These are phyloP conservation scores for Lupinus albus DNA, from an alignment of 306 rosid genomes.

Conservation along the genomic window DNA sequence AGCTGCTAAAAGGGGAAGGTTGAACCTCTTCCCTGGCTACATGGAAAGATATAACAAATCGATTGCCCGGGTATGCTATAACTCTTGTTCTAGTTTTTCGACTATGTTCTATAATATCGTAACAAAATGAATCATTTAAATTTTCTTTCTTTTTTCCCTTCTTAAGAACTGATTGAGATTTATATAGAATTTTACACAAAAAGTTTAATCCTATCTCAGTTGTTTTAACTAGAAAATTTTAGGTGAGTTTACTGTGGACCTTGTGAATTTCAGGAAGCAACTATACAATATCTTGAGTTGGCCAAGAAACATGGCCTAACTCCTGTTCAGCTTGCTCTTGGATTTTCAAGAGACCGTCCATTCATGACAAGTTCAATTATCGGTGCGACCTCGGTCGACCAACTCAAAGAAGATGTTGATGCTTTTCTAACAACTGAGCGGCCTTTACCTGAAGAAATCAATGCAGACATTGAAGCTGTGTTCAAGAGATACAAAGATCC, in stretches of 20 bases:
- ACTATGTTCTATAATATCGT: conserved; percentile 13
- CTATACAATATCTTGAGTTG: conserved; percentile 58
- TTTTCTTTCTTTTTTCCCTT: neutral
- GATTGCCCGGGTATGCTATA: conserved; percentile 59
- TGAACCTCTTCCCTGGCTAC: conserved; percentile 82
- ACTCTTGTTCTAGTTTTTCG: conserved; percentile 22
- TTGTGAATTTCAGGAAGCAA: conserved; percentile 71
- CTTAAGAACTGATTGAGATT: neutral
- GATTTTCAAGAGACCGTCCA: conserved; percentile 82
- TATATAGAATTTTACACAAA: neutral
- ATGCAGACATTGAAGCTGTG: conserved; percentile 63
- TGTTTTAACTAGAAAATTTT: neutral
- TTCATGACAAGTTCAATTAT: conserved; percentile 86
- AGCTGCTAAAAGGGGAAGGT: conserved; percentile 67
- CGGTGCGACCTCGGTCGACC: conserved; percentile 86
- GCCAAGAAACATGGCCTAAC: conserved; percentile 74
- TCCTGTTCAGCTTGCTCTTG: conserved; percentile 82
- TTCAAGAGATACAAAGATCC: conserved; percentile 89
- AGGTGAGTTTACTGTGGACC: conserved; percentile 6
- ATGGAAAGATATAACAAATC: conserved; percentile 91
- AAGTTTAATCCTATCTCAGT: neutral
- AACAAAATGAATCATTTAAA: conserved; percentile 14
- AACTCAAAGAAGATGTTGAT: conserved; percentile 77
- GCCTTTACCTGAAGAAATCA: conserved; percentile 66
- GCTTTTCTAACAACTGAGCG: conserved; percentile 68